A percentile compares a stretch with the other conserved stretches of the same genome.
These are phyloP conservation scores for Tritrichomonas musculus DNA, from an alignment of 208 protist genomes.

Conservation along the genomic window DNA sequence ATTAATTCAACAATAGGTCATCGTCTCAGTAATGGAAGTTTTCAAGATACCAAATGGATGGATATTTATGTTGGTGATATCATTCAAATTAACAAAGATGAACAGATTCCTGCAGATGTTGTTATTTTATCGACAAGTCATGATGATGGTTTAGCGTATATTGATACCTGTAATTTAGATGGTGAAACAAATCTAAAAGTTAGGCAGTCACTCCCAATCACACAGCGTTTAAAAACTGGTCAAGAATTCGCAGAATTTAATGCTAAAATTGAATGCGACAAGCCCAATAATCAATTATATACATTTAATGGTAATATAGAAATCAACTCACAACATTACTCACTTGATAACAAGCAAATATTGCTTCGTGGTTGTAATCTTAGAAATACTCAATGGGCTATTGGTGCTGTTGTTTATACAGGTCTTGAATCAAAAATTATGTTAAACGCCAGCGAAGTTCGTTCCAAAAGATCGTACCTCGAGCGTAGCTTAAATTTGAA, in stretches of 20 bases:
- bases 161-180: slow-evolving; percentile 40
- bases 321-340: background rate
- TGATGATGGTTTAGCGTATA: slow-evolving; percentile 39
- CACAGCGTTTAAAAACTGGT: background rate
- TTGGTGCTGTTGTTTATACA: slow-evolving; percentile 57
- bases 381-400: slow-evolving; percentile 50
- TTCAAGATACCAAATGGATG: slow-evolving; percentile 49
- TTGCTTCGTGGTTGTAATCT: slow-evolving; percentile 45
- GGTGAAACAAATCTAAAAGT: slow-evolving; percentile 33
- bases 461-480: slow-evolving; percentile 18
- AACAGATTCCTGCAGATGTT: background rate
- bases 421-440: slow-evolving; percentile 60
- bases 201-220: background rate
- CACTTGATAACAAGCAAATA: slow-evolving; percentile 54
- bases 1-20: background rate
- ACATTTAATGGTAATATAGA: background rate
- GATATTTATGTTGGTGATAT: slow-evolving; percentile 57
- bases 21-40: slow-evolving; percentile 31
- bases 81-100: slow-evolving; percentile 40
- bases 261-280: background rate
- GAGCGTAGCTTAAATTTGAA: background rate
- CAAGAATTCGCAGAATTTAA: background rate
- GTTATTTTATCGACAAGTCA: background rate
- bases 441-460: slow-evolving; percentile 64
- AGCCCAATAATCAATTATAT: background rate